Evolutionary conservation across 257 asterid species (phyloP), one percentile per base, ranked within the genome.

Genomic region (Lycium ferocissimum): DNA sequence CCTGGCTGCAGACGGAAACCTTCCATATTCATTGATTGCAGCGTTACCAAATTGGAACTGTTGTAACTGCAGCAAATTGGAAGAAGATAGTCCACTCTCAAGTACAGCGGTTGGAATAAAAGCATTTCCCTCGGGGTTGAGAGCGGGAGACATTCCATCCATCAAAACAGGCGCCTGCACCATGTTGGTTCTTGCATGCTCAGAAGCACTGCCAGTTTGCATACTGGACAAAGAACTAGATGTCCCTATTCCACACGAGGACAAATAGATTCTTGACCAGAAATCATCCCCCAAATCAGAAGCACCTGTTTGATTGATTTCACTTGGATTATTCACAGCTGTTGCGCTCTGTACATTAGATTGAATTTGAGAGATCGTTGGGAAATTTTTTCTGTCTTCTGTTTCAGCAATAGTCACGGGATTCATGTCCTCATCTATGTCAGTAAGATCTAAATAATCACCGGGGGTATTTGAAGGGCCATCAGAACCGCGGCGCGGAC

Each of bases 381-480:
- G 86, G 72, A 67, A 57, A 35, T 82, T 75, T 88, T 92, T 94
- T 63, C 49, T 80, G 71, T 92, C 98, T 83, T 85, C 90, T 18
- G 87, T 79, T 85, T 88, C 93, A 15, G 45, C 26, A 38, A 83
- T n/a, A 47, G 71, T 61, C 5, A 69, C 59, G 6, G 73, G 56
- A 87, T 86, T 88, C 87, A 90, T 85, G 9, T 17, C 88, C 85
- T 91, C 92, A 83, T 95, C 95, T 37, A 66, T 85, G 81, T 83
- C 89, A 18, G 98, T 94, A 14, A 95, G 93, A 91, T 94, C 98
- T 82, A 94, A 66, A 79, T 40, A 40, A 78, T 89, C 89, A 33
- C 82, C 56, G 0, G 88, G 75, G 63, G 70, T 61, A 84, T 81
- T 87, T 72, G 86, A 70, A 57, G 82, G 66, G 85, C 79, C 82